Percentiles rank a stretch among this genome's conserved stretches.
phyloP scores from a whole-genome alignment of 768 basidiomycete genomes.

The Kwoniella dendrophila region DNA sequence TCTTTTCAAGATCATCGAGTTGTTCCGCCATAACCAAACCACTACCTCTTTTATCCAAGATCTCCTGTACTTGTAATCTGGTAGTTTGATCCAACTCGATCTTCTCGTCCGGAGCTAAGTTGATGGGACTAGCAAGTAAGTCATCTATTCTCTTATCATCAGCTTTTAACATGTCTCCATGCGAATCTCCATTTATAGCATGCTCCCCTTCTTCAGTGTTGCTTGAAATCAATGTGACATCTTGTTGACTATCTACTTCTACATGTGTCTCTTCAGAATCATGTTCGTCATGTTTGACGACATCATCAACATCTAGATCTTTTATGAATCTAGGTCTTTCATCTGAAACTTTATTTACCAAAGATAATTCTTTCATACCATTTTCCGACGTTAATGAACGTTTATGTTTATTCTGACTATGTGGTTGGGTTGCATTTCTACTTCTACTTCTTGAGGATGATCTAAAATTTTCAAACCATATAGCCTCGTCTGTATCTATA shows the following conservation, averaged over 20 bases:
- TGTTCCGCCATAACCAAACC: conserved; percentile 53
- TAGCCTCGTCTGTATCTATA: conserved; percentile 72
- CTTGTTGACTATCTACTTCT: background rate
- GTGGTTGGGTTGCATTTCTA: conserved; percentile 3
- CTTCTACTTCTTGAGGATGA: conserved; percentile 1
- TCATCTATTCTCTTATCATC: conserved; percentile 14
- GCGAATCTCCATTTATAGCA: background rate
- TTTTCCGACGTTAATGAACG: conserved; percentile 16
- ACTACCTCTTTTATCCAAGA: conserved; percentile 51
- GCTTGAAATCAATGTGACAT: conserved; percentile 28
- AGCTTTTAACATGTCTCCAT: conserved; percentile 7
- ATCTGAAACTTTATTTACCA: conserved; percentile 30
- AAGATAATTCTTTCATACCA: conserved; percentile 33
- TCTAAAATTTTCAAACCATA: conserved; percentile 77
- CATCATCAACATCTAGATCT: conserved; percentile 20
- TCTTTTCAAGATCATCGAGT: conserved; percentile 51
- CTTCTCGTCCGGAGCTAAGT: conserved; percentile 21
- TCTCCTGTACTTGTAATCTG: conserved; percentile 29
- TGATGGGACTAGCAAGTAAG: conserved; percentile 50
- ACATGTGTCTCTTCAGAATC: background rate
- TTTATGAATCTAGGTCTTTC: conserved; percentile 33
- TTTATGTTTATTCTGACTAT: conserved; percentile 21
- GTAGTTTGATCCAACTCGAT: conserved; percentile 12
- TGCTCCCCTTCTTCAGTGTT: conserved; percentile 12
- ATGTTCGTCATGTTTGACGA: background rate